Evolutionary conservation across 257 asterid genomes (phyloP).

Genomic region (Solanum corneliomulleri): DNA sequence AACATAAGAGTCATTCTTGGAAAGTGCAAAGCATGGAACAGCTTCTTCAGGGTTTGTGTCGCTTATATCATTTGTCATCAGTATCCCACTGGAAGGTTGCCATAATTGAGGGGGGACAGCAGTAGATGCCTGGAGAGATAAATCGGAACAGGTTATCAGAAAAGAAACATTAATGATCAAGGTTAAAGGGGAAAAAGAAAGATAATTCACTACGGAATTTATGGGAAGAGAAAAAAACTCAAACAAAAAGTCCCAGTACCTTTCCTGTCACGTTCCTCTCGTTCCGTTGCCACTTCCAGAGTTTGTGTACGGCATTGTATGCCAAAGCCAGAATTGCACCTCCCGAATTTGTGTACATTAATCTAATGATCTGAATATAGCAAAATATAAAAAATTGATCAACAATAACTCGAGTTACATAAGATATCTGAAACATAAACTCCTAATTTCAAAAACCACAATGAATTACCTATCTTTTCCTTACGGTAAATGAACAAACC

Average conservation of each 20-base stretch:
- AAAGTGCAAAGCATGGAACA: slow-evolving; percentile 64
- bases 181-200: not conserved
- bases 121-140: slow-evolving; percentile 38
- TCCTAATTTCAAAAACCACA: not conserved
- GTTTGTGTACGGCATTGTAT: slow-evolving; percentile 53
- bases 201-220: not conserved
- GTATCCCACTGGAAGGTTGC: slow-evolving; percentile 55
- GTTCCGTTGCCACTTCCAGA: slow-evolving; percentile 60
- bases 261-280: slow-evolving; percentile 37
- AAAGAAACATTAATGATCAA: not conserved
- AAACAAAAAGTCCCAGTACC: slow-evolving; percentile 16
- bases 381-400: not conserved
- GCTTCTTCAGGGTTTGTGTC: slow-evolving; percentile 51
- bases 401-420: not conserved
- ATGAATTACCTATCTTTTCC: not conserved
- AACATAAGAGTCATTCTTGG: slow-evolving; percentile 52
- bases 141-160: not conserved
- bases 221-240: not conserved
- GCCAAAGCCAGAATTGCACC: slow-evolving; percentile 49
- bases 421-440: not conserved
- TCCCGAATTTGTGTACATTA: slow-evolving; percentile 57
- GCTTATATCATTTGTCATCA: slow-evolving; percentile 56
- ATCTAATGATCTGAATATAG: slow-evolving; percentile 40
- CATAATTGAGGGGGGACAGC: slow-evolving; percentile 40
- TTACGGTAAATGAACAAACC: not conserved